A percentile compares a stretch with the other conserved stretches of the same genome.
These are phyloP conservation scores for Coemansia aciculifera DNA, from an alignment of 192 early-diverging fungal species.

Conservation along the genomic window DNA sequence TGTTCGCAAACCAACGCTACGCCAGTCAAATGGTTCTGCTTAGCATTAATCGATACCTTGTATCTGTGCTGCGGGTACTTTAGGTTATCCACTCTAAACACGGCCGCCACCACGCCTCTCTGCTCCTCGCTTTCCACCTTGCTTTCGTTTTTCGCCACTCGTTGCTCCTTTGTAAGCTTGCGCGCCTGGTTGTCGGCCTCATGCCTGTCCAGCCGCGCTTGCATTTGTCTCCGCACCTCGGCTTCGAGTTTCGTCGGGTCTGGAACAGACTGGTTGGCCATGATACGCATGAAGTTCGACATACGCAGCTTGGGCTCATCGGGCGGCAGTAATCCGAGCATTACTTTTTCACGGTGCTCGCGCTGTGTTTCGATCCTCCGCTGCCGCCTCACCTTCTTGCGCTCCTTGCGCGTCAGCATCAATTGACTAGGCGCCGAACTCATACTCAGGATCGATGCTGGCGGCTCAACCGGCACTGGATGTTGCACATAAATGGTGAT, in stretches of 20 bases:
- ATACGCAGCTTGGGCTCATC: constrained; percentile 91
- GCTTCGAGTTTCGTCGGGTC: constrained; percentile 95
- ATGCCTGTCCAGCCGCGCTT: constrained; percentile 75
- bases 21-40: constrained; percentile 84
- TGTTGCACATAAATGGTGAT: constrained; percentile 43
- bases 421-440: constrained; percentile 30
- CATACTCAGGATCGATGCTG: constrained; percentile 21
- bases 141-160: constrained; percentile 68
- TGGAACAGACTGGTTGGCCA: constrained; percentile 92
- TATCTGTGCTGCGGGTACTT: constrained; percentile 78
- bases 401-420: constrained; percentile 64
- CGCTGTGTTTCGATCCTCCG: constrained; percentile 77
- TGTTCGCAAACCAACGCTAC: constrained; percentile 71
- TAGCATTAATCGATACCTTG: constrained; percentile 91
- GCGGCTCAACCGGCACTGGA: constrained; percentile 37
- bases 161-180: constrained; percentile 87
- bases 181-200: constrained; percentile 78
- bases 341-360: constrained; percentile 94
- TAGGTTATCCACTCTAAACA: constrained; percentile 74
- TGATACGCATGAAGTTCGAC: constrained; percentile 91
- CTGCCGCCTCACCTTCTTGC: constrained; percentile 91
- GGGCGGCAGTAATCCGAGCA: constrained; percentile 87
- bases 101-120: constrained; percentile 73
- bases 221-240: constrained; percentile 84
- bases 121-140: constrained; percentile 76